phyloP scores from a whole-genome alignment of 2,329 filamentous ascomycete genomes.

The Ascochyta viciae-villosae region DNA sequence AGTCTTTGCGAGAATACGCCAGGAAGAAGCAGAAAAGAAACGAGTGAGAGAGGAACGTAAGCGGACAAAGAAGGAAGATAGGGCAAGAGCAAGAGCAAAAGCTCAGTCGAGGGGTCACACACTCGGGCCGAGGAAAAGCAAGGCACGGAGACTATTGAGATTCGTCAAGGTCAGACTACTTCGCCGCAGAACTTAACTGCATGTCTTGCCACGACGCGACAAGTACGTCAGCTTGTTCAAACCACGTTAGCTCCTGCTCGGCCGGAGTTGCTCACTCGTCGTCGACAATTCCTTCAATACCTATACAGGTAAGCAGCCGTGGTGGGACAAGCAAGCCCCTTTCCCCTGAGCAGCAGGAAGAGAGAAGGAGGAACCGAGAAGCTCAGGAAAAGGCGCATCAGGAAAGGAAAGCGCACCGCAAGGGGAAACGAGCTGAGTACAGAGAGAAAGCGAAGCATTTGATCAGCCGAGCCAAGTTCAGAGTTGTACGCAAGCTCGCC shows the following conservation, averaged over 20 bases:
- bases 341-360: neutral
- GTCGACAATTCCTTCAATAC: neutral
- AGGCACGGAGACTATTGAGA: neutral
- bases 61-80: conserved; percentile 3
- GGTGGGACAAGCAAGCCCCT: neutral
- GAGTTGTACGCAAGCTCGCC: neutral
- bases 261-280: neutral
- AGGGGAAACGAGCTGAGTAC: neutral
- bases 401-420: neutral
- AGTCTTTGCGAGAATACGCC: conserved; percentile 6
- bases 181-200: conserved; percentile 2
- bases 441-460: neutral
- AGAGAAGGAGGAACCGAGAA: neutral
- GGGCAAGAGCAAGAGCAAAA: conserved; percentile 2
- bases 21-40: conserved; percentile 2
- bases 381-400: neutral
- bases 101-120: neutral
- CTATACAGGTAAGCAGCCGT: neutral
- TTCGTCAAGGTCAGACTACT: conserved; percentile 11
- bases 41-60: neutral
- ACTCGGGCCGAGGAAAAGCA: conserved; percentile 1
- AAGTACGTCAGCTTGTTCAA: neutral
- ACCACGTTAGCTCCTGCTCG: neutral
- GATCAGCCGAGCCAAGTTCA: conserved; percentile 1
- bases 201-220: conserved; percentile 5